Percentiles rank a stretch among this genome's conserved stretches.
These are phyloP conservation scores for Ramaria sp. DNA, from an alignment of 768 basidiomycete genomes.

Conservation along the genomic window DNA sequence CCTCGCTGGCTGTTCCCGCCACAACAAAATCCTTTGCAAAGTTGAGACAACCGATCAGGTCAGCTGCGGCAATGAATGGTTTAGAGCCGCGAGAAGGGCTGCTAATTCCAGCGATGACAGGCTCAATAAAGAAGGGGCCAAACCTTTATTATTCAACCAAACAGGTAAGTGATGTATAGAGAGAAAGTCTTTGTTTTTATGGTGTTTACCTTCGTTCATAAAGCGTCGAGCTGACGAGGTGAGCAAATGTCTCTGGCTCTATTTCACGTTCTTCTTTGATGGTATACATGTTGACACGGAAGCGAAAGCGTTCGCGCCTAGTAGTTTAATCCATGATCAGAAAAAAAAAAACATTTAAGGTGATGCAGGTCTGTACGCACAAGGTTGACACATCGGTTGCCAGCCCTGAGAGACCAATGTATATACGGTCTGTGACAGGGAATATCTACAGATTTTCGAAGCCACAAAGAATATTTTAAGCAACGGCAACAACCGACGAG, in stretches of 20 bases:
- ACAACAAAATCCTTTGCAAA: slow-evolving; percentile 97
- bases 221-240: slow-evolving; percentile 88
- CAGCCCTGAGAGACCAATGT: slow-evolving; percentile 83
- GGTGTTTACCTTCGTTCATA: slow-evolving; percentile 66
- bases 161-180: neutral
- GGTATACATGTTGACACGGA: slow-evolving; percentile 96
- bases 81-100: slow-evolving; percentile 32
- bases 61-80: slow-evolving; percentile 88
- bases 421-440: slow-evolving; percentile 86
- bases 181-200: no score
- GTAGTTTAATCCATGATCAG: slow-evolving; percentile 64
- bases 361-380: slow-evolving; percentile 34
- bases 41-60: slow-evolving; percentile 88
- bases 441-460: slow-evolving; percentile 59
- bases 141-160: slow-evolving; percentile 32
- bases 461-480: slow-evolving; percentile 13
- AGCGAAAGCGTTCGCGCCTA: slow-evolving; percentile 85
- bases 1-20: slow-evolving; percentile 82
- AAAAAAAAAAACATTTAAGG: slow-evolving; percentile 22
- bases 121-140: slow-evolving; percentile 93
- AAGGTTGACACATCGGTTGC: slow-evolving; percentile 90
- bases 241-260: slow-evolving; percentile 91
- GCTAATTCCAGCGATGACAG: slow-evolving; percentile 82
- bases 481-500: neutral
- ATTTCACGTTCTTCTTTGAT: slow-evolving; percentile 99